Evolutionary conservation across 2,329 filamentous ascomycete species (phyloP).

Genomic region (Xylaria sp.): DNA sequence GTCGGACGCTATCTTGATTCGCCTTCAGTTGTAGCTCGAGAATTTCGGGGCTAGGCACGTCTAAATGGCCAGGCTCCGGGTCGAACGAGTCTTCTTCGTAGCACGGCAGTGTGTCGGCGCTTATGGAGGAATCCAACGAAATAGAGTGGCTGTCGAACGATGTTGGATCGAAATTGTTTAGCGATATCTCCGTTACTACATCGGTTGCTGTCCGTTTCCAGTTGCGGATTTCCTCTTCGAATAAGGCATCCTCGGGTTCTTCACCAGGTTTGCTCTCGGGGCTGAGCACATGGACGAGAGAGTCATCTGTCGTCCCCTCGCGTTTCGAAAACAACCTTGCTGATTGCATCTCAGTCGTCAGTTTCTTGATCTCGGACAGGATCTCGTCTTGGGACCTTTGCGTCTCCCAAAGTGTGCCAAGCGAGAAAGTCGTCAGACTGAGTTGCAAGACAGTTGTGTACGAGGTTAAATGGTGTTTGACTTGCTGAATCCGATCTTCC

Average conservation of each 20-base stretch:
- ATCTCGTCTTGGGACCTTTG: conserved; percentile 33
- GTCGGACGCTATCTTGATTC: conserved; percentile 31
- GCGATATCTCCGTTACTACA: conserved; percentile 30
- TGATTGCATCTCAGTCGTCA: conserved; percentile 29
- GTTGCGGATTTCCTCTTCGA: conserved; percentile 29
- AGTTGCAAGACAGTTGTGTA: conserved; percentile 33
- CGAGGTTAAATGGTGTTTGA: conserved; percentile 29
- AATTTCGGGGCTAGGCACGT: conserved; percentile 27
- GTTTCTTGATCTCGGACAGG: conserved; percentile 28
- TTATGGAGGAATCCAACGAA: conserved; percentile 5
- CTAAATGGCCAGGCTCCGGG: conserved; percentile 29
- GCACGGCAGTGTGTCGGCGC: conserved; percentile 14
- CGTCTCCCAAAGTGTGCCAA: conserved; percentile 30
- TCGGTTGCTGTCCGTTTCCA: conserved; percentile 35
- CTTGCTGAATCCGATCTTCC: conserved; percentile 25
- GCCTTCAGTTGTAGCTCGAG: conserved; percentile 24
- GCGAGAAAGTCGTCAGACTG: conserved; percentile 33
- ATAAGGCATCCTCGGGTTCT: conserved; percentile 13
- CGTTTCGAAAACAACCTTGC: conserved; percentile 20
- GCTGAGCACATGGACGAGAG: not conserved
- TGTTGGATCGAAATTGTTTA: conserved; percentile 14
- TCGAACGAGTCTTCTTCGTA: conserved; percentile 30
- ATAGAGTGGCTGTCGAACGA: conserved; percentile 8
- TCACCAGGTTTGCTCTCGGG: conserved; percentile 7
- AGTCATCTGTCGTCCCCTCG: not conserved